Evolutionary conservation across 225 moss, liverwort and hornwort species (phyloP).

Genomic region (Pseudisothecium myosuroides): DNA sequence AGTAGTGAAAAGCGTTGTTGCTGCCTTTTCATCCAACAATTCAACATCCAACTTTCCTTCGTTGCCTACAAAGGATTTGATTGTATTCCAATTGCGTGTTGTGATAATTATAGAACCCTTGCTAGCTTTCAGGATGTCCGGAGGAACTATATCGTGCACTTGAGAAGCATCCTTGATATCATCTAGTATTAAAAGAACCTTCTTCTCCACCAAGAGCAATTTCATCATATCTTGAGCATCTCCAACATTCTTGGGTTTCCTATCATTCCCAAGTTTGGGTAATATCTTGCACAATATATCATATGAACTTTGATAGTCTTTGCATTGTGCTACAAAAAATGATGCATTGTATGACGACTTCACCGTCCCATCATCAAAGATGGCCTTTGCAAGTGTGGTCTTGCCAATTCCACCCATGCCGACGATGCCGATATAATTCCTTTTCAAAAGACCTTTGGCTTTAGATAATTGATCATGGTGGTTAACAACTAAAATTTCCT

Average conservation of each 20-base stretch:
- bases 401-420: neutral
- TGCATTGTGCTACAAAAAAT: neutral
- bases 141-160: neutral
- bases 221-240: neutral
- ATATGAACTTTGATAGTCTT: neutral
- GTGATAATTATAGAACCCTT: neutral
- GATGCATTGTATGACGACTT: neutral
- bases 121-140: fast-evolving
- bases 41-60: neutral
- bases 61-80: neutral
- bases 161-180: neutral
- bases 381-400: neutral
- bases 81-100: neutral
- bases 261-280: neutral
- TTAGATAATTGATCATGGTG: neutral
- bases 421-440: neutral
- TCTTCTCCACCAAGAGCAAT: neutral
- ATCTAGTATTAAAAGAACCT: neutral
- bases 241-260: neutral
- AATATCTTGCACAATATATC: neutral
- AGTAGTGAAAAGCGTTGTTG: neutral
- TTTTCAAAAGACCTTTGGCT: neutral
- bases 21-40: neutral
- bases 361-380: neutral
- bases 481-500: fast-evolving